Base-by-base conservation (phyloP, 1,284 basidiomycete species). In the Rhizoctonia solani region DNA sequence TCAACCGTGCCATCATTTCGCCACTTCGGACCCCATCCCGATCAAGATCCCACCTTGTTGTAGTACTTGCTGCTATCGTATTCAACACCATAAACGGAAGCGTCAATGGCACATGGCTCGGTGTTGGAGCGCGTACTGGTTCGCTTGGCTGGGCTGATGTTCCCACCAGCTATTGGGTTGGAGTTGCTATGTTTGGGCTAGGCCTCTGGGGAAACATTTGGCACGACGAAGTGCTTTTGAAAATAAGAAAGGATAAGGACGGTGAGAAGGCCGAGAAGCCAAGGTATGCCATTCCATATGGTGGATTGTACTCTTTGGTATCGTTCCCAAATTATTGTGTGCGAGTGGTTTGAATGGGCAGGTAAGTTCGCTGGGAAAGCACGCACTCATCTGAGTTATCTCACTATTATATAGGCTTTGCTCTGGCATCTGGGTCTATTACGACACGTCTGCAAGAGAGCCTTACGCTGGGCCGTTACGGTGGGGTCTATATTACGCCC, bases 271-370 rank as follows among this genome's bases (percentile, higher is more conserved):
- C 71, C 50, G 72, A 74, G 29, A 74, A 76, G 50, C 78, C 79
- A 67, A 81, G 88, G 76, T 97, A 97, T 75, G 86, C 86, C 3
- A 88, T 97, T 69, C 95, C 95, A 0, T 81, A 87, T 59, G 94
- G 93, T 0, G 86, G 87, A 3, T 79, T 96, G 32, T 97, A 92
- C 80, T 74, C 77, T 54, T 86, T 83, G 74, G 81, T 97, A 71
- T 93, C 92, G n/a, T 71, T 54, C 77, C 94, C 95, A 1, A 95
- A 97, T 78, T 97, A 97, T 77, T 80, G n/a, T 94, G 55, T 93
- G 89, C 77, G 94, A 96, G 77, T 97, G 92, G 92, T 72, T 88
- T 61, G 93, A 95, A 77, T 95, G 91, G 91, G 73, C 85, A 8
- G 90, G 87, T 54, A 46, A 54, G 52, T 53, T 1, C 11, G 13